These are phyloP conservation scores for Podila epicladia DNA, from an alignment of 192 early-diverging fungal genomes.

Conservation along the genomic window DNA sequence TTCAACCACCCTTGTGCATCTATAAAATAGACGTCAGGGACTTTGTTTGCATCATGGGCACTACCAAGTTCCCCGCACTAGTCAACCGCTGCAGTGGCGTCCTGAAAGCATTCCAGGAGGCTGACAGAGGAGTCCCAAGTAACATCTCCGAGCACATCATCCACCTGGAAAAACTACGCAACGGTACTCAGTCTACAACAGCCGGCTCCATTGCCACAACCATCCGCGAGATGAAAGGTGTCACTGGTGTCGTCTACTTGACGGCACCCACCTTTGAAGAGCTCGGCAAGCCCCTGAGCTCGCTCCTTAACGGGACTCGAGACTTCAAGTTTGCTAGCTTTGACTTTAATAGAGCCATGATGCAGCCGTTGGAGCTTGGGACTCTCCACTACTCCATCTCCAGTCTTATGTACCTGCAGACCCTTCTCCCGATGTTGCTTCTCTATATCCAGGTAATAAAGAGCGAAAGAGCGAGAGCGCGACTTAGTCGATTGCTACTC, in stretches of 20 bases:
- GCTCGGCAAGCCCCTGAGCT: not conserved
- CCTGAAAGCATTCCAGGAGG: slow-evolving; percentile 12
- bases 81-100: slow-evolving; percentile 42
- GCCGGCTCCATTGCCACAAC: not conserved
- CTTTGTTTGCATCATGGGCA: slow-evolving; percentile 39
- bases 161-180: slow-evolving; percentile 4
- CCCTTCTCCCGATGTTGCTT: slow-evolving; percentile 18
- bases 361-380: not conserved
- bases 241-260: slow-evolving; percentile 30
- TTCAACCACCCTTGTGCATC: not conserved
- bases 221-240: not conserved
- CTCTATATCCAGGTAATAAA: slow-evolving; percentile 33
- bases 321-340: slow-evolving; percentile 29
- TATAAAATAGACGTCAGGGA: slow-evolving; percentile 30
- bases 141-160: slow-evolving; percentile 22
- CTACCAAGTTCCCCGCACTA: slow-evolving; percentile 3
- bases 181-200: not conserved
- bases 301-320: slow-evolving; percentile 18
- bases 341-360: slow-evolving; percentile 23
- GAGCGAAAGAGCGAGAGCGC: not conserved
- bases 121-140: slow-evolving; percentile 2
- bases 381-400: slow-evolving; percentile 32
- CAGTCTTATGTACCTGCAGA: slow-evolving; percentile 32
- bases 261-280: slow-evolving; percentile 10
- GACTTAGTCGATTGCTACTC: not conserved